Base-by-base conservation (phyloP, 2,329 filamentous ascomycete species). In the Alternaria postmessia region DNA sequence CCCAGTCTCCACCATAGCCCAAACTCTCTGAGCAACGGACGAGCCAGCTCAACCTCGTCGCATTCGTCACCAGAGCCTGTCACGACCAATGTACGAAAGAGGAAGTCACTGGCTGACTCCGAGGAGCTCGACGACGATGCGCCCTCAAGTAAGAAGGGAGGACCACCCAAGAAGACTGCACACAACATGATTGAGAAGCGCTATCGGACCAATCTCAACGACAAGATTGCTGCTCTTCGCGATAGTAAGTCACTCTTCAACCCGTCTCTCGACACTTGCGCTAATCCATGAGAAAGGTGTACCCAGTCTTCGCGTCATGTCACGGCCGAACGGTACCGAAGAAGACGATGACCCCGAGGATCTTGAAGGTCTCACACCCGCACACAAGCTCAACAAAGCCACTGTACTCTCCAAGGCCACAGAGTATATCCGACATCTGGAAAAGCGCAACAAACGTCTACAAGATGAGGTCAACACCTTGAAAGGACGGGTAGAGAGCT, bases 121-220 rank as follows among this genome's bases (percentile, higher is more conserved):
- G 86, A 88, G 42, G 84, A 88, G 22, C 83, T 87, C 3, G 86
- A 88, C 49, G 87, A 89, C 12, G 49, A 62, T 83, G 87, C 46
- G 80, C 85, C 30, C 78, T 61, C 70, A 1, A 67, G 65, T n/a
- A 77, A 87, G 51, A 85, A 85, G 69, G 88, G 85, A 71, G 83
- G 73, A 51, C 85, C 81, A 26, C 82, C 83, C 59, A 97, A 97
- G 84, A 97, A 97, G 85, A 96, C 94, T 32, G 93, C 94, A 2
- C 94, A 98, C 80, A 98, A 97, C 79, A 95, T 98, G 86, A 97
- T 98, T 64, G 94, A 98, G 81, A 98, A 97, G 84, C 85, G 94
- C 67, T 98, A 98, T 79, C 89, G 94, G 71, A 97, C 92, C 54
- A 98, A 98, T 74, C 85, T 98, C 58, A 98, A 98, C 75, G 94